Conservation (phyloP, 2,329 filamentous ascomycete genomes). For the Cytospora paraplurivora region DNA sequence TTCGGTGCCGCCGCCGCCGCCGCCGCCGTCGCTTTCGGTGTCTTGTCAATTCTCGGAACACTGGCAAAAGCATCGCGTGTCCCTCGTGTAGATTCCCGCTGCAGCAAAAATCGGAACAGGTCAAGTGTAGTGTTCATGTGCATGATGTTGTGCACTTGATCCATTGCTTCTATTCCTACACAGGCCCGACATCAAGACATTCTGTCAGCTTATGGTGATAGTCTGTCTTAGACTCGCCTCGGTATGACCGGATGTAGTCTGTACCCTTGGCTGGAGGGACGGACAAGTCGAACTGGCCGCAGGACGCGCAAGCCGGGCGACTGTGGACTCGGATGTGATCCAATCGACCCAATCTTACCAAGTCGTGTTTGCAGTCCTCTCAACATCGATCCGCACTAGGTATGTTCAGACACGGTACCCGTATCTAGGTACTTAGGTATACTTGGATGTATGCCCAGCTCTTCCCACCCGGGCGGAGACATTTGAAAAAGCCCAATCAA, state of each 20-base stretch:
- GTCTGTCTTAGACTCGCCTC: background rate
- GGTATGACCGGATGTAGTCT: background rate
- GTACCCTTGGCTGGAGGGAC: background rate
- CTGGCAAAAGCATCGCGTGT: background rate
- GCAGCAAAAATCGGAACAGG: background rate
- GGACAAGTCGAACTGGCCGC: background rate
- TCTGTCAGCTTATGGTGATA: background rate
- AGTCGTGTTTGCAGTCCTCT: background rate
- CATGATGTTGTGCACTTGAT: background rate
- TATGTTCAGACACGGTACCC: background rate
- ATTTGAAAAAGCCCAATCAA: conserved; percentile 6
- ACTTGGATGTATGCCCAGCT: no score
- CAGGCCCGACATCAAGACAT: background rate
- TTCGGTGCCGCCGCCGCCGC: background rate
- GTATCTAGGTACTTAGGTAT: no score
- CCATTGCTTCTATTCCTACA: background rate
- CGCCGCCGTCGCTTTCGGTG: background rate
- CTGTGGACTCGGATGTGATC: background rate
- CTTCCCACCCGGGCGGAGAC: no score
- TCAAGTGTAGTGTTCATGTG: background rate
- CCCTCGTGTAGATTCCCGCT: background rate
- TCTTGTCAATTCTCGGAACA: background rate
- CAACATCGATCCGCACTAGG: background rate
- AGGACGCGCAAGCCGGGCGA: background rate
- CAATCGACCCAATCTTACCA: background rate